phyloP scores from a whole-genome alignment of 192 early-diverging fungal species.

The Mortierella claussenii region DNA sequence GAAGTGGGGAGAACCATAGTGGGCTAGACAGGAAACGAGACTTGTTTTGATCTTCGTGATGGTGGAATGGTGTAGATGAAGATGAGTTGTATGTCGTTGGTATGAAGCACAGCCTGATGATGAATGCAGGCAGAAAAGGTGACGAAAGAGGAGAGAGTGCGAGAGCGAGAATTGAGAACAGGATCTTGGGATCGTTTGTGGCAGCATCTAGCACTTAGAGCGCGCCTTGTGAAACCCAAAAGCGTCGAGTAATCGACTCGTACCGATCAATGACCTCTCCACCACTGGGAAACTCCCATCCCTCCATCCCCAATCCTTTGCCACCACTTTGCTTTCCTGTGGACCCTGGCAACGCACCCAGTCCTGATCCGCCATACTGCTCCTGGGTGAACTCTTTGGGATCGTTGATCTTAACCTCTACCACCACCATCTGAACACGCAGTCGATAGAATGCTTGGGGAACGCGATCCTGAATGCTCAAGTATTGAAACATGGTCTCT shows the following conservation, averaged over 20 bases:
- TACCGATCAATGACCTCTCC: slow-evolving; percentile 49
- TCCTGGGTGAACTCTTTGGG: neutral
- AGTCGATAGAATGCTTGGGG: slow-evolving; percentile 33
- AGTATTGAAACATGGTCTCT: slow-evolving; percentile 42
- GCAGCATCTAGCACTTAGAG: slow-evolving; percentile 17
- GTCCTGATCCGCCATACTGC: neutral
- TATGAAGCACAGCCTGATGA: too few species aligned
- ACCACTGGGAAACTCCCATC: slow-evolving; percentile 35
- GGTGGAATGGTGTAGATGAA: too few species aligned
- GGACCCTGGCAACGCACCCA: neutral
- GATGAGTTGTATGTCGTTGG: too few species aligned
- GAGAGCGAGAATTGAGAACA: too few species aligned
- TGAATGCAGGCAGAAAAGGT: too few species aligned
- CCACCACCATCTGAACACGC: slow-evolving; percentile 41
- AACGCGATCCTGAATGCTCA: slow-evolving; percentile 38
- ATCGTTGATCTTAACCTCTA: slow-evolving; percentile 12
- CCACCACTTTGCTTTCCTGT: too few species aligned
- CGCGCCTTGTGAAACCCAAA: slow-evolving; percentile 42
- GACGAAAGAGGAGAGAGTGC: too few species aligned
- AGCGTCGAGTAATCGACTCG: slow-evolving; percentile 39
- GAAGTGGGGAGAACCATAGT: too few species aligned
- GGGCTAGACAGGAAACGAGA: too few species aligned
- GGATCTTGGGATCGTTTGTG: too few species aligned
- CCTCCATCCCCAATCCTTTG: slow-evolving; percentile 13
- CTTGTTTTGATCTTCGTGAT: too few species aligned